These are phyloP conservation scores for Ostreobium quekettii DNA, from an alignment of 139 green algal species.

Conservation along the genomic window DNA sequence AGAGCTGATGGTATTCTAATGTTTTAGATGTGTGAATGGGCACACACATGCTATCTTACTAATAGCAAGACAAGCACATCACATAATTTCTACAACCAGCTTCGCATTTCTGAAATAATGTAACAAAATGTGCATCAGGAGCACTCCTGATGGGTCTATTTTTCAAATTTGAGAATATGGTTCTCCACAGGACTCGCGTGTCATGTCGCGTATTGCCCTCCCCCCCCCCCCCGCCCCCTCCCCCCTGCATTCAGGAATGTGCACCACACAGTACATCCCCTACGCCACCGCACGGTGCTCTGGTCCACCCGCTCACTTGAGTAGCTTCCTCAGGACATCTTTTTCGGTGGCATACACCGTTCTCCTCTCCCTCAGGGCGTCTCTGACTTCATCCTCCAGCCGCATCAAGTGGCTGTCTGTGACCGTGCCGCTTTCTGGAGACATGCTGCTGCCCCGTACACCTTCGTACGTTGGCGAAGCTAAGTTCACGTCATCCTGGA, in stretches of 20 bases:
- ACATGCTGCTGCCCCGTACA: too few relatives aligned
- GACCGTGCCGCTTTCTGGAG: too few relatives aligned
- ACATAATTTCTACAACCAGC: too few relatives aligned
- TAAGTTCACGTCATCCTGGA: too few relatives aligned
- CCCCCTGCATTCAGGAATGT: background rate
- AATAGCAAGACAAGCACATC: too few relatives aligned
- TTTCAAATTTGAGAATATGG: background rate
- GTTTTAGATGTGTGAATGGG: too few relatives aligned
- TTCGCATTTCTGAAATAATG: too few relatives aligned
- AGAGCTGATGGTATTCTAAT: too few relatives aligned
- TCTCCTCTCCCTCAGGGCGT: conserved; percentile 31
- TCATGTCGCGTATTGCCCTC: too few relatives aligned
- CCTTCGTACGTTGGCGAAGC: too few relatives aligned
- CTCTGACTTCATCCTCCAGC: conserved; percentile 44
- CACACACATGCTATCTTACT: too few relatives aligned
- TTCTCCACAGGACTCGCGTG: background rate
- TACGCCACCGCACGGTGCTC: background rate
- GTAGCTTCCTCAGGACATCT: conserved; percentile 39
- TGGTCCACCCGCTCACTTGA: conserved; percentile 30
- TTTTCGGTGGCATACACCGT: conserved; percentile 42
- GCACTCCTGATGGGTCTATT: background rate
- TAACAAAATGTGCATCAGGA: background rate
- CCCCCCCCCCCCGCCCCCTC: background rate
- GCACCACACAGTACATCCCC: background rate
- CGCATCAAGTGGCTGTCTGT: too few relatives aligned